Conservation (phyloP, 306 rosid species). For the Cicer judaicum region DNA sequence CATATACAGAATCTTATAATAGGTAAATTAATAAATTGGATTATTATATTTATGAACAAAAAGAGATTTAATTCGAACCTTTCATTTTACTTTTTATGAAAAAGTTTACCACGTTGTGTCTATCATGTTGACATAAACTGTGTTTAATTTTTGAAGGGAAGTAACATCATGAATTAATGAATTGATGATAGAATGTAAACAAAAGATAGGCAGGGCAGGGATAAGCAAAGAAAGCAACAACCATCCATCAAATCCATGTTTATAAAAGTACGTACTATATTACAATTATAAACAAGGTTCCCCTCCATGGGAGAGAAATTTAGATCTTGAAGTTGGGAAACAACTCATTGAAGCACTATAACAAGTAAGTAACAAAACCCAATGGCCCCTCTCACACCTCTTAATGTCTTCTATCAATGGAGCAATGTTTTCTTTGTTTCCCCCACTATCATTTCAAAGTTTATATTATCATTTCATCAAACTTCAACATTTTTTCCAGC, state of each 20-base stretch:
- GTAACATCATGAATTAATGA: slow-evolving; percentile 19
- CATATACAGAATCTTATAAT: too few relatives aligned
- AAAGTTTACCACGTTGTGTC: not conserved
- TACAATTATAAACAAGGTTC: slow-evolving; percentile 50
- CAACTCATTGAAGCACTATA: slow-evolving; percentile 77
- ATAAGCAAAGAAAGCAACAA: slow-evolving; percentile 58
- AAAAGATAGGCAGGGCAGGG: not conserved
- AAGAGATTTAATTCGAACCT: slow-evolving; percentile 15
- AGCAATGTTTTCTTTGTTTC: slow-evolving; percentile 49
- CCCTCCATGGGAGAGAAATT: slow-evolving; percentile 40
- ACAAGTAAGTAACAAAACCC: slow-evolving; percentile 43
- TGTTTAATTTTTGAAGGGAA: not conserved
- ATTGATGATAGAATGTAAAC: slow-evolving; percentile 29
- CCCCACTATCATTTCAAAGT: slow-evolving; percentile 51
- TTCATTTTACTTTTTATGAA: not conserved
- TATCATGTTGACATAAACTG: not conserved
- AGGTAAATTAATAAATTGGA: too few relatives aligned
- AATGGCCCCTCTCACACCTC: slow-evolving; percentile 60
- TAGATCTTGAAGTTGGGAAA: slow-evolving; percentile 67
- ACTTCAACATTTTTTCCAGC: slow-evolving; percentile 44
- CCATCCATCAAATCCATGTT: slow-evolving; percentile 77
- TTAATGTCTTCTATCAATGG: slow-evolving; percentile 55
- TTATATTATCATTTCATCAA: slow-evolving; percentile 31
- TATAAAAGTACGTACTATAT: slow-evolving; percentile 47
- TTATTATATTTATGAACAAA: too few relatives aligned